A percentile compares a stretch with the other conserved stretches of the same genome.
phyloP scores from a whole-genome alignment of 345 rosid genomes.

The Viola odorata region DNA sequence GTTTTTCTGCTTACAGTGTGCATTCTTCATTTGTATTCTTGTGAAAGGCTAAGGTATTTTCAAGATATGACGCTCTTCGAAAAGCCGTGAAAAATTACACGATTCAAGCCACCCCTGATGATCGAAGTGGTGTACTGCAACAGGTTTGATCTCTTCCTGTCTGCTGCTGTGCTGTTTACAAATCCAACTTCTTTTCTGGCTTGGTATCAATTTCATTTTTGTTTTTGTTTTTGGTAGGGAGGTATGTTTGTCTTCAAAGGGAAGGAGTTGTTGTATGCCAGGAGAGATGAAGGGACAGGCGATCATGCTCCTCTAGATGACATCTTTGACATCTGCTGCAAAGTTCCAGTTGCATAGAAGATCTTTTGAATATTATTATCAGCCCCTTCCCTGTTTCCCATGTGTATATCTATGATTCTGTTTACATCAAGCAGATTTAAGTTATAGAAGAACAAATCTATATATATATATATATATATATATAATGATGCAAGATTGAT shows the following conservation, averaged over 20 bases:
- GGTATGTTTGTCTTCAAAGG: conserved; percentile 95
- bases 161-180: too few relatives aligned
- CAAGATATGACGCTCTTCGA: conserved; percentile 50
- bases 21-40: background rate
- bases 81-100: conserved; percentile 72
- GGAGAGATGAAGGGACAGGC: conserved; percentile 81
- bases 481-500: too few relatives aligned
- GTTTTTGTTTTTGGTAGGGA: conserved; percentile 42
- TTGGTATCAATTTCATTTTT: too few relatives aligned
- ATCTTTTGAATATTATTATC: too few relatives aligned
- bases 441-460: too few relatives aligned
- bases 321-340: conserved; percentile 51
- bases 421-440: too few relatives aligned
- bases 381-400: too few relatives aligned
- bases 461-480: too few relatives aligned
- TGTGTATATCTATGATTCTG: too few relatives aligned
- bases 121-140: conserved; percentile 71
- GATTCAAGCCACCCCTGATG: conserved; percentile 79
- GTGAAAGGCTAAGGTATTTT: conserved; percentile 56
- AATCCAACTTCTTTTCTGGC: too few relatives aligned
- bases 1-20: too few relatives aligned
- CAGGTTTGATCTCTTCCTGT: too few relatives aligned
- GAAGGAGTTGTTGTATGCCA: conserved; percentile 59
- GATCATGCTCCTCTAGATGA: conserved; percentile 83
- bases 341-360: conserved; percentile 48